Evolutionary conservation across 2,329 filamentous ascomycete species (phyloP), one percentile per base, ranked within the genome.

Genomic region (Botrytis byssoidea): DNA sequence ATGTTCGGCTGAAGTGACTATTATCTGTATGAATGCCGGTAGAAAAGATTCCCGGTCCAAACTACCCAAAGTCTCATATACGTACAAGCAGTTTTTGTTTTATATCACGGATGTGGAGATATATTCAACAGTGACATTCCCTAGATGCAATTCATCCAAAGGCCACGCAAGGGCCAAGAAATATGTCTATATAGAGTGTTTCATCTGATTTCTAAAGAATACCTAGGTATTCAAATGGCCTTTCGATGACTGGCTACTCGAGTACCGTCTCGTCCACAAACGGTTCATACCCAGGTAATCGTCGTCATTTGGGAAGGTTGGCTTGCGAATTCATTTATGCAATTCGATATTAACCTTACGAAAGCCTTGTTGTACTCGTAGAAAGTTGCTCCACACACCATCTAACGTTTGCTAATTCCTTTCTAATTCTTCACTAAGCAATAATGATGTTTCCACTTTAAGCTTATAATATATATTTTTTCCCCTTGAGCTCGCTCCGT

Each of bases 291-390:
- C 14, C 37, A n/a, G 32, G 42, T 18, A 68, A 40, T 55, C n/a
- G 65, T 55, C 65, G 65, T 70, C 68, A 63, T 59, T 22, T 57
- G 42, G 42, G 67, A 70, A 42, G 67, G 67, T 61, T 29, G 40
- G 37, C 67, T 70, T 70, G 63, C 63, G 63, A 66, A 48, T 66
- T 35, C 42, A 35, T 48, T 35, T 25, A 65, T 65, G 42, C 42
- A 48, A 44, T 65, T 46, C 14, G 44, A 35, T 25, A 35, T 65
- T 48, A 65, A 44, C 42, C 42, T 44, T 65, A 35, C 42, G 63
- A 65, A 46, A 46, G 20, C 61, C 61, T 25, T 6, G 59, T 37
- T 25, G 59, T 7, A 29, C 51, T 57, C 6, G 51, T 29, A 57
- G 51, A 18, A 61, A 25, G 40, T 37, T 40, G 25, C 59, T 61